Percentiles rank a stretch among this genome's conserved stretches.
Conservation (phyloP, 108 stramenopile genomes). For the Stephanodiscus minutulus region DNA sequence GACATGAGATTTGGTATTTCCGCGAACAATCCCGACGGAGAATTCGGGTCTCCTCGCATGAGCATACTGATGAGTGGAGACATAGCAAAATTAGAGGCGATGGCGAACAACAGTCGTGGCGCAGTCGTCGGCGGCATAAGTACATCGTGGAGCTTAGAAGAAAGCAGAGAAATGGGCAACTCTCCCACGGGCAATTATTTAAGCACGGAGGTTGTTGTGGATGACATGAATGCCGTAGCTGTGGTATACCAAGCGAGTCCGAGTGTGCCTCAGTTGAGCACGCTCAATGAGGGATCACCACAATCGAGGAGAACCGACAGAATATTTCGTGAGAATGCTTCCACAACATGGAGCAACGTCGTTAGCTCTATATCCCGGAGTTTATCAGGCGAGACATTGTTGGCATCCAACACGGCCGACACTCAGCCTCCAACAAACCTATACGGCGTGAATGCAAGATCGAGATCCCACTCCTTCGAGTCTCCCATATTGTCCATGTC, state of each 20-base stretch:
- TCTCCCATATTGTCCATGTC: constrained; percentile 22
- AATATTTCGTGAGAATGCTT: constrained; percentile 18
- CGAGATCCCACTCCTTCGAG: constrained; percentile 24
- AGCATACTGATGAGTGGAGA: constrained; percentile 36
- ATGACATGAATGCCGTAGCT: too few species aligned
- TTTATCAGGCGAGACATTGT: constrained; percentile 37
- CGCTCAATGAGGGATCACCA: neutral
- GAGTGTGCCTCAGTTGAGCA: neutral
- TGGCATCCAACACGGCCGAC: constrained; percentile 36
- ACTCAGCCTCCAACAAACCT: constrained; percentile 1
- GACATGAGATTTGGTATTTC: constrained; percentile 31
- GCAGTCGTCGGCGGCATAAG: neutral
- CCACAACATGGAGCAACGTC: constrained; percentile 45
- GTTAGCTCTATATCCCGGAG: constrained; percentile 18
- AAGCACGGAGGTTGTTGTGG: neutral
- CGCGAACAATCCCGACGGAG: constrained; percentile 16
- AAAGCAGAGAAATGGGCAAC: constrained; percentile 12
- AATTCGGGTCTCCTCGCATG: constrained; percentile 47
- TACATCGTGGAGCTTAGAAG: too few species aligned
- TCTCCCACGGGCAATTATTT: neutral
- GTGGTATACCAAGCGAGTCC: too few species aligned
- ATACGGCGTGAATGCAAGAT: constrained; percentile 17
- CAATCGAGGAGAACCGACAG: constrained; percentile 11
- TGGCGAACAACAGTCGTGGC: constrained; percentile 5
- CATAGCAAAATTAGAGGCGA: constrained; percentile 26